phyloP scores from a whole-genome alignment of 345 rosid species.

The Garcia nutans region DNA sequence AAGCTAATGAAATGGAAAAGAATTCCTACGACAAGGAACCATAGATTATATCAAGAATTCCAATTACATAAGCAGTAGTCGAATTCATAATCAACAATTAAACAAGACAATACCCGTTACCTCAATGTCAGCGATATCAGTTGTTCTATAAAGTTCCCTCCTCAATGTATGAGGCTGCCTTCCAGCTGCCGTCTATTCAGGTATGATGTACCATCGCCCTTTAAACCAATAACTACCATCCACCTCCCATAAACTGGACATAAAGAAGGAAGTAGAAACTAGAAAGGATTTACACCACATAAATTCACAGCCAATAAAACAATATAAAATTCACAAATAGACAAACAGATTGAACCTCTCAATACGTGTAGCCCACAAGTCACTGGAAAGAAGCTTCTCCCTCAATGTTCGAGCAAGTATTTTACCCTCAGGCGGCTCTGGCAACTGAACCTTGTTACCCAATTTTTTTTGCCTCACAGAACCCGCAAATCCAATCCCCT shows the following conservation, averaged over 20 bases:
- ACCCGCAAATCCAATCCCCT: constrained; percentile 84
- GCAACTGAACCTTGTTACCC: constrained; percentile 51
- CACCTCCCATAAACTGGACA: constrained; percentile 68
- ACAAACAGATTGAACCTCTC: constrained; percentile 47
- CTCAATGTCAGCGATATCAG: constrained; percentile 82
- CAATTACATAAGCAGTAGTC: background rate
- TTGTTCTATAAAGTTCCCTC: constrained; percentile 79
- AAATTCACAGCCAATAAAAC: background rate
- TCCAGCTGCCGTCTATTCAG: constrained; percentile 86
- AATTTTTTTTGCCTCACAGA: constrained; percentile 56
- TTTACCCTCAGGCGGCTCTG: constrained; percentile 63
- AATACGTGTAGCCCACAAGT: constrained; percentile 78
- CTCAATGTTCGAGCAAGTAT: constrained; percentile 62
- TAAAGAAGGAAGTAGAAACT: constrained; percentile 1
- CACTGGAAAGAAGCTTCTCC: constrained; percentile 87
- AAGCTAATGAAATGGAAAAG: background rate
- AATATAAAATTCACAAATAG: background rate
- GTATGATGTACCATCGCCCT: constrained; percentile 82
- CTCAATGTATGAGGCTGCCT: constrained; percentile 75
- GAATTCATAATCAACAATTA: constrained; percentile 1
- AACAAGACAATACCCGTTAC: constrained; percentile 27
- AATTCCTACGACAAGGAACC: background rate
- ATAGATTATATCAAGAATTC: background rate
- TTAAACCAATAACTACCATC: constrained; percentile 69
- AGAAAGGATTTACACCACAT: background rate